phyloP scores from a whole-genome alignment of 169 alveolate genomes.

The Eimeria sp. region DNA sequence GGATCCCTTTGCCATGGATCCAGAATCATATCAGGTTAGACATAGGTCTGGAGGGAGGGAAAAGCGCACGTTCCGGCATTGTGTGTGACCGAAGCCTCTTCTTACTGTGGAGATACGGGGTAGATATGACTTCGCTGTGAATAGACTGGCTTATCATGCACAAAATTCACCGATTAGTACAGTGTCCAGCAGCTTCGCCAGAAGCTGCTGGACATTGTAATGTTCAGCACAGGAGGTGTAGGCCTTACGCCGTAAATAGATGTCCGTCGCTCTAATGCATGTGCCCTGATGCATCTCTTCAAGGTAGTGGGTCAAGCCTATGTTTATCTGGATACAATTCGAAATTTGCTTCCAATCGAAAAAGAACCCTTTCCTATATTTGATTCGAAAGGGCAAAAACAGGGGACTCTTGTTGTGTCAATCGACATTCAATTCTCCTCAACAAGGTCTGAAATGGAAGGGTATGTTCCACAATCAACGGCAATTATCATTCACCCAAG shows the following conservation, averaged over 20 bases:
- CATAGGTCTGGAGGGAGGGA: neutral
- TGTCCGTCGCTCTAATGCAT: neutral
- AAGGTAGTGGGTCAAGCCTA: constrained; percentile 83
- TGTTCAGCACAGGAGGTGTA: neutral
- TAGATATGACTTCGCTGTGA: neutral
- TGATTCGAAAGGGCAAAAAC: constrained; percentile 79
- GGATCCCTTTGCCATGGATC: constrained; percentile 82
- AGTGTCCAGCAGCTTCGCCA: neutral
- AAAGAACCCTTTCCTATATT: constrained; percentile 78
- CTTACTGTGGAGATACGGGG: neutral
- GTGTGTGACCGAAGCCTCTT: neutral
- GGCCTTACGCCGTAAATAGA: neutral
- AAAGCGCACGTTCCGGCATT: neutral
- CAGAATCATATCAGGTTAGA: constrained; percentile 80
- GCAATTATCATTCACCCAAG: neutral
- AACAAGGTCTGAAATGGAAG: constrained; percentile 47
- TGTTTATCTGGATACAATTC: constrained; percentile 72
- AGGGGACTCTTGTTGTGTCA: constrained; percentile 73
- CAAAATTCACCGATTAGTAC: neutral
- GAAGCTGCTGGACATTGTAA: neutral
- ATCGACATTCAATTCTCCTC: constrained; percentile 57
- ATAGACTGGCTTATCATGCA: neutral
- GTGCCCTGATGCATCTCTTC: neutral
- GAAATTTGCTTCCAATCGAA: constrained; percentile 76
- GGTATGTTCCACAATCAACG: neutral